Evolutionary conservation across 2,329 filamentous ascomycete genomes (phyloP).

Genomic region (Xylaria polymorpha): DNA sequence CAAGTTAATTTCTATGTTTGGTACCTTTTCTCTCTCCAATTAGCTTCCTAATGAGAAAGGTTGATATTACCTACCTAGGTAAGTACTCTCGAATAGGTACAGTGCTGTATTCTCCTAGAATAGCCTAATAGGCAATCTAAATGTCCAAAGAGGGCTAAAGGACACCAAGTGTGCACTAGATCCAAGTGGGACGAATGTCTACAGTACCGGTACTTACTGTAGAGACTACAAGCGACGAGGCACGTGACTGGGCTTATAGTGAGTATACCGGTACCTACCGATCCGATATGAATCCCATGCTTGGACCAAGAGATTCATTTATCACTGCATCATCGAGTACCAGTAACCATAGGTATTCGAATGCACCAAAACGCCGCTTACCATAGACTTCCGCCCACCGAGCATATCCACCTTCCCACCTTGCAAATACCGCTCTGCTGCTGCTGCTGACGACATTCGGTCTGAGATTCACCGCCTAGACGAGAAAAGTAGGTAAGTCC

Average conservation of each 20-base stretch:
- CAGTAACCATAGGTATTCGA: slow-evolving; percentile 3
- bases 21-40: background rate
- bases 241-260: slow-evolving; percentile 32
- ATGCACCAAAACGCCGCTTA: slow-evolving; percentile 5
- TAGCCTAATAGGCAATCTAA: background rate
- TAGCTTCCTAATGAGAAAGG: background rate
- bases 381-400: background rate
- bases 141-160: slow-evolving; percentile 22
- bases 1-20: background rate
- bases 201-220: too few relatives aligned
- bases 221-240: background rate
- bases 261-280: slow-evolving; percentile 1
- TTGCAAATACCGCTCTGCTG: slow-evolving; percentile 1
- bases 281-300: background rate
- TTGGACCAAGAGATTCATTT: background rate
- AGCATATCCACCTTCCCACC: slow-evolving; percentile 8
- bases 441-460: slow-evolving; percentile 1
- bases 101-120: background rate
- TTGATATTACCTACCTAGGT: too few relatives aligned
- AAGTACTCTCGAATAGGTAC: too few relatives aligned
- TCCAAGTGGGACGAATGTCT: background rate
- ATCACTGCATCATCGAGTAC: slow-evolving; percentile 16
- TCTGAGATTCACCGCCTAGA: slow-evolving; percentile 28
- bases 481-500: slow-evolving; percentile 28
- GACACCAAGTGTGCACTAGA: background rate